A percentile compares a stretch with the other conserved stretches of the same genome.
These are phyloP conservation scores for Solanum lignicaule DNA, from an alignment of 257 asterid species.

Conservation along the genomic window DNA sequence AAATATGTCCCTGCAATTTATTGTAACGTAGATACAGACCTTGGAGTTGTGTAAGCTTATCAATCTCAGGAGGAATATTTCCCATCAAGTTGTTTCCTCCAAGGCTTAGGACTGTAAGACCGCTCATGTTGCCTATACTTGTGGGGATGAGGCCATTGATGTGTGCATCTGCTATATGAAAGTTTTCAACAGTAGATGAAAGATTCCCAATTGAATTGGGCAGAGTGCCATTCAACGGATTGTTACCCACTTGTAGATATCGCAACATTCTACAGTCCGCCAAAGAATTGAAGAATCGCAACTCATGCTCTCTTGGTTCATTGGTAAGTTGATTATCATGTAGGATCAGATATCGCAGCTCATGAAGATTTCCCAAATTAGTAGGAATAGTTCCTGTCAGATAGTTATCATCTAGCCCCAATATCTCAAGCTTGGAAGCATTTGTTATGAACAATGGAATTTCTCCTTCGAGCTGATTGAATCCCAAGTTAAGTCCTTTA, in stretches of 20 bases:
- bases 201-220: constrained; percentile 23
- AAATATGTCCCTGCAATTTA: constrained; percentile 15
- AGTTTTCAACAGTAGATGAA: constrained; percentile 12
- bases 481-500: neutral
- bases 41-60: constrained; percentile 14
- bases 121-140: constrained; percentile 21
- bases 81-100: constrained; percentile 17
- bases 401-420: constrained; percentile 2
- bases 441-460: constrained; percentile 18
- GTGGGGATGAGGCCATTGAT: constrained; percentile 17
- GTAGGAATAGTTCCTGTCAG: constrained; percentile 18
- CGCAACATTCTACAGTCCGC: constrained; percentile 14
- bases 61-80: constrained; percentile 16
- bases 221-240: constrained; percentile 13
- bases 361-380: constrained; percentile 17
- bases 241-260: constrained; percentile 5
- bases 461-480: constrained; percentile 13
- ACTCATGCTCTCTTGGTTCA: neutral
- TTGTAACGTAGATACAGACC: constrained; percentile 6
- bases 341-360: constrained; percentile 3
- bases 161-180: neutral
- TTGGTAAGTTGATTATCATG: constrained; percentile 7
- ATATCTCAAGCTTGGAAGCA: constrained; percentile 12
- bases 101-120: constrained; percentile 3
- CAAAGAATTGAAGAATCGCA: constrained; percentile 17